Percentiles rank a stretch among this genome's conserved stretches.
phyloP scores from a whole-genome alignment of 371 early-diverging fungal species.

The Mortierella sp. region DNA sequence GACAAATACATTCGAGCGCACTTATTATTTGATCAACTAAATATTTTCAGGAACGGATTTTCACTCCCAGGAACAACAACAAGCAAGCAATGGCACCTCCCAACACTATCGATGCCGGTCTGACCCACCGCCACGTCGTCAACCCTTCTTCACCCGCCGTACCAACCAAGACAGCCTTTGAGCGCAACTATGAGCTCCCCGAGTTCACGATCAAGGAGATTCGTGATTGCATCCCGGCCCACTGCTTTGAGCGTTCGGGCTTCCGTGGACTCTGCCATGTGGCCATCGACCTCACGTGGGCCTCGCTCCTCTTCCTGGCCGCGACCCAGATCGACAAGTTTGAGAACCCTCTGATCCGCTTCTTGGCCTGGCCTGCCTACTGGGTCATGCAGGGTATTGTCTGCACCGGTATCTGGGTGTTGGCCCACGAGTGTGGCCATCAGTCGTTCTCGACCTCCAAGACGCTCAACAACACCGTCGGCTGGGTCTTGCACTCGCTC shows the following conservation, averaged over 20 bases:
- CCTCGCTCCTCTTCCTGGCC: conserved; percentile 69
- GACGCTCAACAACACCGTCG: conserved; percentile 83
- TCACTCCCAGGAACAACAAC: not conserved
- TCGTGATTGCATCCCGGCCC: conserved; percentile 87
- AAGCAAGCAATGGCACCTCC: conserved; percentile 58
- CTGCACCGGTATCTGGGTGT: conserved; percentile 89
- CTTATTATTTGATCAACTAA: not conserved
- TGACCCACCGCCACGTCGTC: conserved; percentile 44
- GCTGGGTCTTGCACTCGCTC: conserved; percentile 85
- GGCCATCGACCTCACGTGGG: conserved; percentile 73
- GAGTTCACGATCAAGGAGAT: conserved; percentile 89
- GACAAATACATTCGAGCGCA: not conserved
- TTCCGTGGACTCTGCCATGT: conserved; percentile 80
- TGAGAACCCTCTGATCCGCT: conserved; percentile 62
- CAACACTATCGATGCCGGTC: conserved; percentile 56
- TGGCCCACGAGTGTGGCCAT: conserved; percentile 93
- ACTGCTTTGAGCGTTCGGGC: conserved; percentile 86
- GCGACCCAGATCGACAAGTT: conserved; percentile 78
- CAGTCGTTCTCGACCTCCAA: conserved; percentile 85
- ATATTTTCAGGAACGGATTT: conserved; percentile 20
- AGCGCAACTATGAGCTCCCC: conserved; percentile 73
- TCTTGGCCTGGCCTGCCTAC: conserved; percentile 80
- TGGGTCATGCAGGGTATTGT: conserved; percentile 87
- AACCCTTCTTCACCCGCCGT: conserved; percentile 6
- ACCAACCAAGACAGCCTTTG: conserved; percentile 38